These are phyloP conservation scores for Trichoderma sp. DNA, from an alignment of 2,329 filamentous ascomycete genomes.

Conservation along the genomic window DNA sequence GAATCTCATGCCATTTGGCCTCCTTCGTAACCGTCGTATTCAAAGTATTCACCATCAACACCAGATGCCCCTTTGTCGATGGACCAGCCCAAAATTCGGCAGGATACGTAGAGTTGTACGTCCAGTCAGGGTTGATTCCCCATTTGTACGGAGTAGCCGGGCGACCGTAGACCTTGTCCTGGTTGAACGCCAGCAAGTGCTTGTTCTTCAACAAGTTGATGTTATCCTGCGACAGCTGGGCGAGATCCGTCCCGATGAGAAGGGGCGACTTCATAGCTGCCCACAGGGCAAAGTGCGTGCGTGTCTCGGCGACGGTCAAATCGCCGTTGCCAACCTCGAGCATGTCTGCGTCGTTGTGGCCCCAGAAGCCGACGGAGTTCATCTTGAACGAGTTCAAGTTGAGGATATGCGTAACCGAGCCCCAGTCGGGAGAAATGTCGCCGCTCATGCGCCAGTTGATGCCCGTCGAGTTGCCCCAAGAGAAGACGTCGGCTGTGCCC, in stretches of 20 bases:
- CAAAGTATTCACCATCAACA: constrained; percentile 48
- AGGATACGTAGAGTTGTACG: constrained; percentile 47
- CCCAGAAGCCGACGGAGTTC: constrained; percentile 47
- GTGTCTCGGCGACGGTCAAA: constrained; percentile 44
- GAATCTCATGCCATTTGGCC: constrained; percentile 44
- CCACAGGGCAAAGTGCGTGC: constrained; percentile 53
- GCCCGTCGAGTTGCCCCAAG: constrained; percentile 49
- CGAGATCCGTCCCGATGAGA: constrained; percentile 46
- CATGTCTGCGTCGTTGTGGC: constrained; percentile 52
- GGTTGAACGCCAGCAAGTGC: constrained; percentile 43
- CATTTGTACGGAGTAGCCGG: constrained; percentile 47
- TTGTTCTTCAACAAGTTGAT: constrained; percentile 44
- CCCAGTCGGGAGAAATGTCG: constrained; percentile 42
- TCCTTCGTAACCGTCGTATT: constrained; percentile 34
- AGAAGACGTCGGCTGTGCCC: constrained; percentile 49
- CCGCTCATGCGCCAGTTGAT: constrained; percentile 47
- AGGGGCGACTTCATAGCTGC: constrained; percentile 49
- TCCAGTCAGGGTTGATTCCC: constrained; percentile 50
- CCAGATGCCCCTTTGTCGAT: constrained; percentile 43
- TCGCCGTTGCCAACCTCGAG: constrained; percentile 50
- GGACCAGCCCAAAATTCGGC: constrained; percentile 51
- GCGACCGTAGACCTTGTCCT: constrained; percentile 43
- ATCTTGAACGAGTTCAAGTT: constrained; percentile 49
- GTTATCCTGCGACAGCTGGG: constrained; percentile 35
- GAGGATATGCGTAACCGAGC: constrained; percentile 38